Base-by-base conservation (phyloP, 1,284 basidiomycete species). In the Schizophyllum commune region DNA sequence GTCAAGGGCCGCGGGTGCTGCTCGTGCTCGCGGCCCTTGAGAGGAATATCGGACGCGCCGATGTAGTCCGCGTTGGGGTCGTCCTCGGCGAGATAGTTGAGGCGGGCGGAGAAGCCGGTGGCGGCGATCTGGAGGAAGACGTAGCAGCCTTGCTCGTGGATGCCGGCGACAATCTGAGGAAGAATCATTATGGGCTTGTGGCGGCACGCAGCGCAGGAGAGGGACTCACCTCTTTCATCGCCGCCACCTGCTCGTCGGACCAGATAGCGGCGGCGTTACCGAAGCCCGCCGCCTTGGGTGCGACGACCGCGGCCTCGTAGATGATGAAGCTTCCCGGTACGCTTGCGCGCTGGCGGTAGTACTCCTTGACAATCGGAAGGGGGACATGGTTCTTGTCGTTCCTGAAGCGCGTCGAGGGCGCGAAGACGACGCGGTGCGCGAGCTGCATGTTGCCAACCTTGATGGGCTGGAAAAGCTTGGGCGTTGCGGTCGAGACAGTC, bases 401-500 rank as follows among this genome's bases (percentile, higher is more conserved):
- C 39, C 39, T 11, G 39, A 47, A 47, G 20, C 71, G 66, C 17
- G 72, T 72, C 19, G 72, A 59, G 17, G 72, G 72, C 4, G 69
- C 66, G 58, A 67, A 57, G 4, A 68, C 69, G 32, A 71, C 65
- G 55, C 71, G 69, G 59, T 73, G 70, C 17, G 63, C 34, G 5
- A 73, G 66, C 3, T 52, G 9, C 9, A 69, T 55, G 19, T 63
- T 55, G 20, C 71, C 69, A 27, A 70, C 60, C 32, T 64, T 56
- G 60, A 69, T 61, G 4, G 69, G 67, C 39, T 70, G 64, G 65
- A 71, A 72, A 17, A 72, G 68, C 47, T 66, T 64, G 4, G 61
- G 57, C 13, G 52, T 39, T 0, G 27, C 39, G 53, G 39, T 47
- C 13, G 39, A 11, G 39, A 13, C 39, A 47, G 39, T 13, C 39